Base-by-base conservation (phyloP, 371 early-diverging fungal genomes). In the Lichtheimia corymbifera region DNA sequence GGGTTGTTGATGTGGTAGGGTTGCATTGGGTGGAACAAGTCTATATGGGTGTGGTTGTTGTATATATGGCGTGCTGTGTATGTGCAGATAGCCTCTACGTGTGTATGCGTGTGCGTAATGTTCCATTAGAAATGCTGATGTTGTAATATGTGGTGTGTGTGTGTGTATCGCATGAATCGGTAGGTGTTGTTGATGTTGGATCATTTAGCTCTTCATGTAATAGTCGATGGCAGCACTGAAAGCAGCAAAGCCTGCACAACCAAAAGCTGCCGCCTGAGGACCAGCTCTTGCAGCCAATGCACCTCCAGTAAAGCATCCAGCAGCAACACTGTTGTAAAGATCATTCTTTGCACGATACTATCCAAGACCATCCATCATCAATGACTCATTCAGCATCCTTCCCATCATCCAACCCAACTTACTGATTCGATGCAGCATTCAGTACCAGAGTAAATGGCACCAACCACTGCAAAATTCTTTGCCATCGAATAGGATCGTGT, bases 321-420 rank as follows among this genome's bases (percentile, higher is more conserved):
- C 95, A 7, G 87, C 80, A 7, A 92, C 78, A 61, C 93, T 89
- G 68, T 97, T 98, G 70, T 86, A 88, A 15, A 96, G 75, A 70
- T 98, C 98, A 68, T 96, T 91, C 71, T 93, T 95, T 14, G 94
- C 98, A 41, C 98, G 89, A 70, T 94, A 97, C 88, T 91, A 74
- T n/a, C 12, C 42, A 20, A 25, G 59, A 35, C 27, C 6, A 42
- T 22, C 22, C 9, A 9, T 13, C 22, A 63, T 57, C 25, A 57
- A 14, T 27, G 18, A 59, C 20, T 44, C 15, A 4, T 28, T 7
- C 35, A 17, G 13, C 28, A 40, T 1, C 9, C 2, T 3, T 53
- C 14, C 28, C 22, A 14, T 45, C 12, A 2, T 45, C 5, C n/a
- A 30, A 44, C 11, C 41, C 18, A 11, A 76, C 84, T 65, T 82